Evolutionary conservation across 2,329 filamentous ascomycete genomes (phyloP).

Genomic region (Diaporthe humulicola): DNA sequence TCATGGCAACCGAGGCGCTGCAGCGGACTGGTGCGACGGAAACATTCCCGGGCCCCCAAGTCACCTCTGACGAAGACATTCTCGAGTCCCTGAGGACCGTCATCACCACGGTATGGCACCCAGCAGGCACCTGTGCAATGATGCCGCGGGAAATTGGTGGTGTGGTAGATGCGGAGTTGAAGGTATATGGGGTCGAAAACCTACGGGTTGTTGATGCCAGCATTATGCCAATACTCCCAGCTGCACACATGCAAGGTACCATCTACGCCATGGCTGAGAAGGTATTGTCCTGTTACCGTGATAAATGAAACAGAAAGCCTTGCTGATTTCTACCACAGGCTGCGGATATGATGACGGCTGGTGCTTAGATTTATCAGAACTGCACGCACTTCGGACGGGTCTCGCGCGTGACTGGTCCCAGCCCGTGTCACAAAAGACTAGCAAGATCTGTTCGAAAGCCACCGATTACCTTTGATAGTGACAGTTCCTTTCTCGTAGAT

Average conservation of each 20-base stretch:
- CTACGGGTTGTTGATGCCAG: constrained; percentile 32
- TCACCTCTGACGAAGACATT: constrained; percentile 24
- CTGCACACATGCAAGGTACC: constrained; percentile 23
- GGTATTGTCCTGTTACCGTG: not conserved
- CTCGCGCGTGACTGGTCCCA: too few species aligned
- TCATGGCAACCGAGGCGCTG: constrained; percentile 55
- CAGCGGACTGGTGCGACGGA: constrained; percentile 36
- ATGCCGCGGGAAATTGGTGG: constrained; percentile 29
- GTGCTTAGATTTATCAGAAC: not conserved
- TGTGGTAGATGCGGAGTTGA: constrained; percentile 17
- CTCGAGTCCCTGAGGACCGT: not conserved
- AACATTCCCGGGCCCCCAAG: not conserved
- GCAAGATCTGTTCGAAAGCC: too few species aligned
- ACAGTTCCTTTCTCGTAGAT: too few species aligned
- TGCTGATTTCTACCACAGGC: not conserved
- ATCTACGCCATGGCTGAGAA: constrained; percentile 37
- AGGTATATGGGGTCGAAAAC: constrained; percentile 32
- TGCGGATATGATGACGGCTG: not conserved
- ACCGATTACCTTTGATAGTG: too few species aligned
- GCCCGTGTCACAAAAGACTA: too few species aligned
- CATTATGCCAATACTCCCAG: constrained; percentile 30
- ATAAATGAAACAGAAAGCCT: not conserved
- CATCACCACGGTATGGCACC: constrained; percentile 23
- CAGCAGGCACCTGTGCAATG: constrained; percentile 16
- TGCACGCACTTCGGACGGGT: too few species aligned